Evolutionary conservation across 2,329 filamentous ascomycete species (phyloP), one percentile per base, ranked within the genome.

Genomic region (Curvularia eragrostidis): DNA sequence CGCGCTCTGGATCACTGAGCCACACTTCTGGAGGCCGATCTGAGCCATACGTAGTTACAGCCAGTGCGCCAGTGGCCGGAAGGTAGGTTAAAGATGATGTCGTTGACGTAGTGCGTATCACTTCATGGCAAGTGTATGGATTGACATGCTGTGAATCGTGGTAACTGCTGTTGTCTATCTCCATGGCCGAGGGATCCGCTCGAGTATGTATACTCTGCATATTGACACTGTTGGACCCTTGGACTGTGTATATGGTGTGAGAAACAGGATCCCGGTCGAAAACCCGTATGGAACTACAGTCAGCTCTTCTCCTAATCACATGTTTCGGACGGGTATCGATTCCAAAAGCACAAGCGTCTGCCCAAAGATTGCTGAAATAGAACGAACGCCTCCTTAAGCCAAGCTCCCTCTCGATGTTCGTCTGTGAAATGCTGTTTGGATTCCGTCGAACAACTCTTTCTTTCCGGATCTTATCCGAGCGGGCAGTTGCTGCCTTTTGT

Each of bases 61-160:
- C 70, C 5, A 77, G 54, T 0, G 69, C 69, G 2, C 72, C 64
- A 0, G 72, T 71, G 2, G 57, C 52, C 3, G 70, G 70, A 12
- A 74, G 52, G 30, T 73, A 71, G 36, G 61, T 64, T 1, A 75
- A 34, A 1, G 73, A 75, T 0, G 75, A 77, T 32, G 75, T 61
- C 2, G 63, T 57, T 1, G 72, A 76, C 0, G 66, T 71, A 5
- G 68, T 66, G 12, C 62, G 64, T 7, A 56, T 56, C 23, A 72
- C 46, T 32, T 66, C 64, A 47, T 68, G 56, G 30, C 63, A 65
- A n/a, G 64, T 54, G 21, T 72, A 65, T 36, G 58, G 24, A 10
- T 62, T 61, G 13, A 39, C n/a, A n/a, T 34, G 43, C 21, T 38
- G 26, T n/a, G 42, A 12, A 24, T 43, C 38, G 19, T 48, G 43